Evolutionary conservation across 495 filamentous ascomycete genomes (phyloP).

Genomic region (Tuber umbilicatum): DNA sequence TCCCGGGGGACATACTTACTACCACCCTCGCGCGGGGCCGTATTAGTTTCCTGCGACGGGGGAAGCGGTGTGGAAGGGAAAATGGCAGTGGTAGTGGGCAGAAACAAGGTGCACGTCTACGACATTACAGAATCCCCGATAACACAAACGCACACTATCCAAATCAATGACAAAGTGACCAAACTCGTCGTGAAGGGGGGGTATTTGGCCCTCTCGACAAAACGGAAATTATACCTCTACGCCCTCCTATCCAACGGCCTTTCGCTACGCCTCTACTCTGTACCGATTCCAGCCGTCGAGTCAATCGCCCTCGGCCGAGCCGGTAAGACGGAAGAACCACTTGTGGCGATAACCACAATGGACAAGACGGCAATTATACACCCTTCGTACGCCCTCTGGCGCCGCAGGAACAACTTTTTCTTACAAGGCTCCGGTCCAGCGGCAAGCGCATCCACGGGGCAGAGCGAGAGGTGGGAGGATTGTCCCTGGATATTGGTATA

Average conservation of each 20-base stretch:
- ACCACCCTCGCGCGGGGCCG: neutral
- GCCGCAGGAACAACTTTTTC: conserved; percentile 37
- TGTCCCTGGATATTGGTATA: conserved; percentile 4
- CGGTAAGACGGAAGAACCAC: neutral
- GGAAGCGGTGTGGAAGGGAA: neutral
- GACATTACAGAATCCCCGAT: neutral
- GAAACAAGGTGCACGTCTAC: neutral
- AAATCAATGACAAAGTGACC: neutral
- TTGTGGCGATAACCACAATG: neutral
- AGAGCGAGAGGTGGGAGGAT: neutral
- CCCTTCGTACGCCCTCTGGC: conserved; percentile 35
- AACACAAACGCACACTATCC: neutral
- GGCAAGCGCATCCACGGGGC: neutral
- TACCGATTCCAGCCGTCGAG: neutral
- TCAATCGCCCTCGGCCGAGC: neutral
- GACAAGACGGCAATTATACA: conserved; percentile 17
- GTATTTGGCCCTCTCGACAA: neutral
- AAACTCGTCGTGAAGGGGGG: neutral
- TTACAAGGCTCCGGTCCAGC: neutral
- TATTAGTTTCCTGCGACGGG: neutral
- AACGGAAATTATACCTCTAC: neutral
- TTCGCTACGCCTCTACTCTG: neutral
- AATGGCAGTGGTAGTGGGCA: neutral
- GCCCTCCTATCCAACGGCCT: neutral
- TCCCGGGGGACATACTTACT: neutral